Evolutionary conservation across 805 yeast genomes (phyloP), one percentile per base, ranked within the genome.

Genomic region (Metschnikowia baotianmanensis): DNA sequence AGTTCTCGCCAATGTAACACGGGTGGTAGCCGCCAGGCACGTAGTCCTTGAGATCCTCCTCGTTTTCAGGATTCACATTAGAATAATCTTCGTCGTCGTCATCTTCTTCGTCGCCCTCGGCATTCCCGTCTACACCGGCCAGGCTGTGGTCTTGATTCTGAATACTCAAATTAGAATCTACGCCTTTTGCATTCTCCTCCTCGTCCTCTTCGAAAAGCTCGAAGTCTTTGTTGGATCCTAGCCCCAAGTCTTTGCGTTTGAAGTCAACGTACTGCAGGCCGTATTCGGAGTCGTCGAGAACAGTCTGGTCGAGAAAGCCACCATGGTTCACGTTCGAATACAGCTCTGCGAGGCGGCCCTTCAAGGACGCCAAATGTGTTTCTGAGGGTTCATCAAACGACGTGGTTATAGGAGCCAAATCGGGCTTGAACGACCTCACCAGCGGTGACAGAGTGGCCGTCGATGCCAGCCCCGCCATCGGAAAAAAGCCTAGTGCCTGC

Each of bases 11-110:
- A 22, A 76, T 69, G 41, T 51, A 63, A 4, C 80, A 80, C 2
- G 85, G 82, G 53, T 80, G 85, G 58, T 80, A 80, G 1, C 87
- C 87, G 11, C 85, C 86, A 5, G 60, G 61, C 38, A 71, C 63
- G 56, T 81, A 81, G 49, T 79, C 84, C 19, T 59, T 58, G 26
- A 62, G 66, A 43, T 64, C 71, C 53, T 80, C 85, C 52, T 80
- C 85, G 38, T 57, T 48, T 15, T 50, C 58, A 9, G 66, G 47
- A 26, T 56, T 48, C 13, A 50, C 48, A 16, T 37, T 42, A 10
- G 30, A 46, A 17, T 52, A 53, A 16, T 52, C 59, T 23, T 48
- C 47, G 17, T 53, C 55, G 6, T 58, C 61, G 22, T 55, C 62
- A 13, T 44, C 49, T 3, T 42, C 55, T 3, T 53, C 54, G 12